These are phyloP conservation scores for Populus deltoides DNA, from an alignment of 345 rosid species.

Conservation along the genomic window DNA sequence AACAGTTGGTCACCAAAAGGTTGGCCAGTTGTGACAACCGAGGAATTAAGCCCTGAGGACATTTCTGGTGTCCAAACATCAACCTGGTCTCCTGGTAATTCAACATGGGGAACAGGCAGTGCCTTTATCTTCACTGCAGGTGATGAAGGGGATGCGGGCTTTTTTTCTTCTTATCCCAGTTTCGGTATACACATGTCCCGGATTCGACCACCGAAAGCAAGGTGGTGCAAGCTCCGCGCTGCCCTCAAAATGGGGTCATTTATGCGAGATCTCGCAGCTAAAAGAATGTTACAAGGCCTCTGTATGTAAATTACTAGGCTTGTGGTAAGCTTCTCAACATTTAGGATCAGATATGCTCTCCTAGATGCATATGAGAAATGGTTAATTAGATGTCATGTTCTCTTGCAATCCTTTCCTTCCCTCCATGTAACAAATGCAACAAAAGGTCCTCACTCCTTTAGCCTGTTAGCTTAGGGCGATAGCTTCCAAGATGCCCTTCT, in stretches of 20 bases:
- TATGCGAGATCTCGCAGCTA: conserved; percentile 28
- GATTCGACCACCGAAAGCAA: conserved; percentile 37
- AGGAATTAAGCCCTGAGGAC: conserved; percentile 3
- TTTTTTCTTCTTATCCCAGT: conserved; percentile 23
- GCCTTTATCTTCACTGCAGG: conserved; percentile 15
- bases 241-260: conserved; percentile 41
- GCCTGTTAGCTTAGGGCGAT: neutral
- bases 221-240: conserved; percentile 77
- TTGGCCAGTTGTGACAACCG: conserved; percentile 13
- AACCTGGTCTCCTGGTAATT: conserved; percentile 34
- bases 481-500: neutral
- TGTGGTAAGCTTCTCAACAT: conserved; percentile 21
- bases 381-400: neutral
- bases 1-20: conserved; percentile 14
- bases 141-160: conserved; percentile 25
- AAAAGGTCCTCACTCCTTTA: neutral
- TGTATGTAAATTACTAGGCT: conserved; percentile 15
- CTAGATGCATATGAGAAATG: conserved; percentile 11
- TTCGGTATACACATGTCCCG: conserved; percentile 21
- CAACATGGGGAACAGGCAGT: conserved; percentile 31
- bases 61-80: conserved; percentile 25
- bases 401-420: neutral
- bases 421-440: neutral
- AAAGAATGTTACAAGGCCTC: conserved; percentile 25
- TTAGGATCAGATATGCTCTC: conserved; percentile 9